A percentile compares a stretch with the other conserved stretches of the same genome.
Conservation (phyloP, 805 yeast genomes). For the Kuraishia ogatae region DNA sequence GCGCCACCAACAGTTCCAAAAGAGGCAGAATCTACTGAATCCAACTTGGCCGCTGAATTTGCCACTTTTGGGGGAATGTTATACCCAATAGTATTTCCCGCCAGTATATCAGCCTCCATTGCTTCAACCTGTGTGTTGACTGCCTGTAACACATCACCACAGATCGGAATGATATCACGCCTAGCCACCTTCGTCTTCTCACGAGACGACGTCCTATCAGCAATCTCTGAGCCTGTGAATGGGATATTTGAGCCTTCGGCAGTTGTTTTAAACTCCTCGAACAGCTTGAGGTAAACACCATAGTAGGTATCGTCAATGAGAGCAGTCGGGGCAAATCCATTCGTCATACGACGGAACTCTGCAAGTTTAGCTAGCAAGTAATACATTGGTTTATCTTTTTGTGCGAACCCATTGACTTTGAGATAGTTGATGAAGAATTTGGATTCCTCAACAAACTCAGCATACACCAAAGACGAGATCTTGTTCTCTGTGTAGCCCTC, state of each 20-base stretch:
- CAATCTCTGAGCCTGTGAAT: conserved; percentile 3
- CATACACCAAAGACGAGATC: conserved; percentile 34
- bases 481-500: conserved; percentile 42
- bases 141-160: conserved; percentile 16
- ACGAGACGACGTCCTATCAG: conserved; percentile 14
- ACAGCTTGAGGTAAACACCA: conserved; percentile 48
- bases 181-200: conserved; percentile 37
- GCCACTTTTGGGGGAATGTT: neutral
- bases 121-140: conserved; percentile 12
- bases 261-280: conserved; percentile 10
- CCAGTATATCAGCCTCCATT: conserved; percentile 7
- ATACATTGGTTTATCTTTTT: conserved; percentile 27
- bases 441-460: conserved; percentile 32
- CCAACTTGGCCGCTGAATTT: neutral
- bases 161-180: conserved; percentile 33
- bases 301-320: conserved; percentile 66
- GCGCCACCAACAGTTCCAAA: neutral
- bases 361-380: conserved; percentile 40
- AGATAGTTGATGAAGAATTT: conserved; percentile 19
- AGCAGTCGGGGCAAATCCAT: conserved; percentile 76
- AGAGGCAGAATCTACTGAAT: neutral
- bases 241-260: neutral
- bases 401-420: conserved; percentile 25
- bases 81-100: neutral
- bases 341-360: conserved; percentile 64